Percentiles rank a stretch among this genome's conserved stretches.
These are phyloP conservation scores for Ceratocystiopsis minuta DNA, from an alignment of 2,329 filamentous ascomycete species.

Conservation along the genomic window DNA sequence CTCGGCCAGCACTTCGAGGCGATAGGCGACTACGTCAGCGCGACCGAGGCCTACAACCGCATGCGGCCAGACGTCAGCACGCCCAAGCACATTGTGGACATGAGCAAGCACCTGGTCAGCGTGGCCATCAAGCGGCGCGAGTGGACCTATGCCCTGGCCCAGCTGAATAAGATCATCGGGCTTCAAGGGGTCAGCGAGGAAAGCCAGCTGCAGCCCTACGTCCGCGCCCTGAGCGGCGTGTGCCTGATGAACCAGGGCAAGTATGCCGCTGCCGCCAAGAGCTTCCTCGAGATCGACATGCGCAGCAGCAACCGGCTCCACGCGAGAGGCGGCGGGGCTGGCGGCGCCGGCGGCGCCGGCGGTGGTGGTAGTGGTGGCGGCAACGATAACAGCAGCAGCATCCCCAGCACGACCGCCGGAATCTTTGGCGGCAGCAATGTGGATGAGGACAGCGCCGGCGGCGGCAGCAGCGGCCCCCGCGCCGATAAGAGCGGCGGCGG, in stretches of 20 bases:
- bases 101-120: slow-evolving; percentile 60
- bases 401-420: too few relatives aligned
- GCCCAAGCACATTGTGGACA: slow-evolving; percentile 64
- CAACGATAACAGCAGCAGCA: too few relatives aligned
- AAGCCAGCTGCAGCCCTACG: slow-evolving; percentile 29
- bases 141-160: slow-evolving; percentile 49
- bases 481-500: too few relatives aligned
- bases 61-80: slow-evolving; percentile 88
- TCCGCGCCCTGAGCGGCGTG: slow-evolving; percentile 33
- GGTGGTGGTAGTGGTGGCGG: not conserved
- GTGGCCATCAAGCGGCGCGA: slow-evolving; percentile 60
- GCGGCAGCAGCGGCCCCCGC: too few relatives aligned
- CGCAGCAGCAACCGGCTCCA: slow-evolving; percentile 8
- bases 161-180: slow-evolving; percentile 44
- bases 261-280: slow-evolving; percentile 45
- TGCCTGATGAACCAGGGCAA: slow-evolving; percentile 27
- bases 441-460: too few relatives aligned
- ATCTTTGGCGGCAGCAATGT: too few relatives aligned
- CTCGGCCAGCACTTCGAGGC: slow-evolving; percentile 67
- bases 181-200: slow-evolving; percentile 27
- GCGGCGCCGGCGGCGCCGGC: not conserved
- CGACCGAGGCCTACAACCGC: slow-evolving; percentile 60
- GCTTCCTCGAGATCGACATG: slow-evolving; percentile 49
- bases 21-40: slow-evolving; percentile 54
- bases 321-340: not conserved